A percentile compares a stretch with the other conserved stretches of the same genome.
Conservation (phyloP, 1,284 basidiomycete genomes). For the Ustilago hordei region DNA sequence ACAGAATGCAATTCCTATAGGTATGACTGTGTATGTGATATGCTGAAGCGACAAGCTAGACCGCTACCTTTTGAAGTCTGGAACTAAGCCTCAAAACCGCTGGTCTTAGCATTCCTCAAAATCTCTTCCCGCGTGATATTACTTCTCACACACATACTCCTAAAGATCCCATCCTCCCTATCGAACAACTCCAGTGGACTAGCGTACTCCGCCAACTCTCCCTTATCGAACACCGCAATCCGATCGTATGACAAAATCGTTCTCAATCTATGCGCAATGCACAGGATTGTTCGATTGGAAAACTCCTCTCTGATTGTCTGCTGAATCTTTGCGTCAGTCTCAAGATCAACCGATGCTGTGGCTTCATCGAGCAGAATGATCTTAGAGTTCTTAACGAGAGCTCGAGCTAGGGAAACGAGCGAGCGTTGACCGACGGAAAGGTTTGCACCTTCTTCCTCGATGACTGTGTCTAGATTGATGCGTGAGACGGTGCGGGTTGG, state of each 20-base stretch:
- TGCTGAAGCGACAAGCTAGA: background rate
- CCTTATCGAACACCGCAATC: conserved; percentile 82
- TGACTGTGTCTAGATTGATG: conserved; percentile 65
- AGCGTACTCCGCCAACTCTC: conserved; percentile 79
- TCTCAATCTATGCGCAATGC: conserved; percentile 79
- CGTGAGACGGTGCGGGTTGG: conserved; percentile 39
- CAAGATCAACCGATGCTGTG: conserved; percentile 81
- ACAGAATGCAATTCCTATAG: background rate
- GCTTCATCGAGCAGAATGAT: conserved; percentile 75
- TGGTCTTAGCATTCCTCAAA: conserved; percentile 25
- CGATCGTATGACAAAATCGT: conserved; percentile 85
- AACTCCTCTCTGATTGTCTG: conserved; percentile 87
- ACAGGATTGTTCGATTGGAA: conserved; percentile 80
- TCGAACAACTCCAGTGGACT: conserved; percentile 77
- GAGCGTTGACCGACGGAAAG: conserved; percentile 69
- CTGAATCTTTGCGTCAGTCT: conserved; percentile 86
- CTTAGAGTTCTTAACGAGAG: conserved; percentile 65
- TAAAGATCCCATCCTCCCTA: conserved; percentile 75
- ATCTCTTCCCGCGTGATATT: conserved; percentile 75
- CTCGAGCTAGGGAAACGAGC: conserved; percentile 69
- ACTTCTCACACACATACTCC: conserved; percentile 79
- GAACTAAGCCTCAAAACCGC: conserved; percentile 7
- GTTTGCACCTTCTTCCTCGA: conserved; percentile 69
- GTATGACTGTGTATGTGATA: conserved; percentile 1
- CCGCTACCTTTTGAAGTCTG: background rate